phyloP scores from a whole-genome alignment of 257 asterid species.

The Solanum etuberosum region DNA sequence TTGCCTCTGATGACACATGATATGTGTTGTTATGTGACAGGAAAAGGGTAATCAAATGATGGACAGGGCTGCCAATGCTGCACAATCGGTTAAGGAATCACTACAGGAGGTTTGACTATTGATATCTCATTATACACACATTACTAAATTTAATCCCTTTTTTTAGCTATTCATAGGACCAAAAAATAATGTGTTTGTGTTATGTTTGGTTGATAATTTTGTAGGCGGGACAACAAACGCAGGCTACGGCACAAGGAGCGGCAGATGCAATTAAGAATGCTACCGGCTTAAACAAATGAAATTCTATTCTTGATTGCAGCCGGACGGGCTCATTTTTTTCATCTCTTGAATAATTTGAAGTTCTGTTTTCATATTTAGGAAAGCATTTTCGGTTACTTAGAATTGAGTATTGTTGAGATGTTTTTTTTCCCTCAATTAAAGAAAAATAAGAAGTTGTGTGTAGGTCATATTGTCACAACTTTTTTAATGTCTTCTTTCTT shows the following conservation, averaged over 20 bases:
- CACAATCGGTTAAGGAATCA: slow-evolving; percentile 26
- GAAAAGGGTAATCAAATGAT: not conserved
- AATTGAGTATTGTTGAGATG: not conserved
- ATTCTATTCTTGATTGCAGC: not conserved
- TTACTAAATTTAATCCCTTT: too few species aligned
- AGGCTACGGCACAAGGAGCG: slow-evolving; percentile 21
- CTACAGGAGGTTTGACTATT: slow-evolving; percentile 5
- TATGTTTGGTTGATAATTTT: not conserved
- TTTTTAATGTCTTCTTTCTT: not conserved
- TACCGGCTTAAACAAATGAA: slow-evolving; percentile 11
- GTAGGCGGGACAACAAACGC: slow-evolving; percentile 18
- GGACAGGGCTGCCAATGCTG: slow-evolving; percentile 18
- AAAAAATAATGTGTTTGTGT: too few species aligned
- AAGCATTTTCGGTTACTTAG: not conserved
- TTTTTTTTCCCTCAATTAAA: too few species aligned
- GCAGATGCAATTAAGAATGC: slow-evolving; percentile 27
- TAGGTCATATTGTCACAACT: not conserved
- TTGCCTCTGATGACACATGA: not conserved
- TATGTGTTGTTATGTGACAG: not conserved
- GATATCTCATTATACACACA: too few species aligned
- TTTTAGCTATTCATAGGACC: not conserved
- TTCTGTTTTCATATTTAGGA: not conserved
- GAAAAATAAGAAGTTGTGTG: not conserved
- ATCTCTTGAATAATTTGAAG: not conserved
- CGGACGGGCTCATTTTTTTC: not conserved